Conservation (phyloP, 495 filamentous ascomycete genomes). For the Stereocaulon alpinum region DNA sequence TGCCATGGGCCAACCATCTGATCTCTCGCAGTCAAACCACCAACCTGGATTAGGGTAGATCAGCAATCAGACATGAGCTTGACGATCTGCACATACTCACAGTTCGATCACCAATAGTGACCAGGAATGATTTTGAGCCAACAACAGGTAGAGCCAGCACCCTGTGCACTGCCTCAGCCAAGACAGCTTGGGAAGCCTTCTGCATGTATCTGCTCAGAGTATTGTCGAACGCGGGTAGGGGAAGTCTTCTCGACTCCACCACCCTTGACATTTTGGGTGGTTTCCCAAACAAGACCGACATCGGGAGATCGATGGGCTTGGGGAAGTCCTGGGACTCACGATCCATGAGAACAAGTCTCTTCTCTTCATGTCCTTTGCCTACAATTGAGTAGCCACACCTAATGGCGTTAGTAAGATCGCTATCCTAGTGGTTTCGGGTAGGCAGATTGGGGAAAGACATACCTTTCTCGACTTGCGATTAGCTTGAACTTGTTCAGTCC, state of each 20-base stretch:
- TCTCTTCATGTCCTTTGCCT: conserved; percentile 51
- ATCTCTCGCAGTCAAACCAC: conserved; percentile 77
- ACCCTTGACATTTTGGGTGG: conserved; percentile 71
- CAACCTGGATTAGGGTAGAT: conserved; percentile 39
- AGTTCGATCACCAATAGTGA: conserved; percentile 88
- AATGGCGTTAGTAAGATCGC: no score
- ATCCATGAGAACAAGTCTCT: conserved; percentile 69
- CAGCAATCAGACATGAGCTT: background rate
- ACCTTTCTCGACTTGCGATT: conserved; percentile 73
- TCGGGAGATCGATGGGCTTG: conserved; percentile 78
- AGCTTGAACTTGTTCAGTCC: conserved; percentile 71
- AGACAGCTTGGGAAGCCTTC: conserved; percentile 50
- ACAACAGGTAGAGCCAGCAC: conserved; percentile 81
- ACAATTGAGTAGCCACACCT: conserved; percentile 84
- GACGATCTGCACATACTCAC: background rate
- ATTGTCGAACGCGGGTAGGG: conserved; percentile 62
- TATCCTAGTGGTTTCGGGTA: no score
- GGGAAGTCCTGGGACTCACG: conserved; percentile 67
- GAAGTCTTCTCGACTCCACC: conserved; percentile 62
- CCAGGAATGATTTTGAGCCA: conserved; percentile 91
- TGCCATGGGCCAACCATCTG: conserved; percentile 98
- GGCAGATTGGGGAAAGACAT: no score
- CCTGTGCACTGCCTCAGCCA: conserved; percentile 64
- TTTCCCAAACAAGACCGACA: conserved; percentile 87
- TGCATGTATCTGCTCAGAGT: conserved; percentile 52